Evolutionary conservation across 345 rosid species (phyloP).

Genomic region (Corymbia maculata): DNA sequence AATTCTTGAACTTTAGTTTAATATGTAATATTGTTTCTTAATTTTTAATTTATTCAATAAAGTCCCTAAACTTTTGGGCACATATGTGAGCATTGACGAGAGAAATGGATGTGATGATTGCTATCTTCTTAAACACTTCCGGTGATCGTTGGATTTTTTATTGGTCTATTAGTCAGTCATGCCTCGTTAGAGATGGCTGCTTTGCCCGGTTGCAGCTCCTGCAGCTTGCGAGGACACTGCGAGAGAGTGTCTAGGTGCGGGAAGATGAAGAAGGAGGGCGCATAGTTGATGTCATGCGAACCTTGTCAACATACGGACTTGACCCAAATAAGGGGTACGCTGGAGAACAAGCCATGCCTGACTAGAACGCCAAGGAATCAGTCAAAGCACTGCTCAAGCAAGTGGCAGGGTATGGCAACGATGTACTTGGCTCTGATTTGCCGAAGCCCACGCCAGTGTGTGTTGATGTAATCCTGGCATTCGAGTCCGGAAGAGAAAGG

Average conservation of each 20-base stretch:
- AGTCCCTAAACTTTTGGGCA: constrained; percentile 53
- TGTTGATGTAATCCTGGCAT: background rate
- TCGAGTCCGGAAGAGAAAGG: constrained; percentile 5
- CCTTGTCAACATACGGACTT: constrained; percentile 61
- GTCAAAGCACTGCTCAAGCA: constrained; percentile 56
- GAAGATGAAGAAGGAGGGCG: constrained; percentile 51
- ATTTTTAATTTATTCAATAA: too few species aligned
- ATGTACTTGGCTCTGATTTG: constrained; percentile 17
- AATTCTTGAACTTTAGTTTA: too few species aligned
- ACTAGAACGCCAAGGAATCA: constrained; percentile 60
- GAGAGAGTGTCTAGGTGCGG: constrained; percentile 63
- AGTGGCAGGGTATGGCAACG: constrained; percentile 32
- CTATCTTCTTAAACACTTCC: background rate
- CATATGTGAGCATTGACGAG: constrained; percentile 61
- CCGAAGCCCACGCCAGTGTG: constrained; percentile 1
- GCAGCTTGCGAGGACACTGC: constrained; percentile 77
- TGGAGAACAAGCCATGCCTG: constrained; percentile 50
- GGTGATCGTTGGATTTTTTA: background rate
- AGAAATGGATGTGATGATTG: constrained; percentile 35
- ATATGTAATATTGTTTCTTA: too few species aligned
- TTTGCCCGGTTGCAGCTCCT: constrained; percentile 78
- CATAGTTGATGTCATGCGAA: constrained; percentile 77
- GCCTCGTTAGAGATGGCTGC: background rate
- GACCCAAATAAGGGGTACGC: constrained; percentile 26
- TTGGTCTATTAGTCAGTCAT: background rate